Evolutionary conservation across 2,329 filamentous ascomycete genomes (phyloP).

Genomic region (Fusarium praegraminearum): DNA sequence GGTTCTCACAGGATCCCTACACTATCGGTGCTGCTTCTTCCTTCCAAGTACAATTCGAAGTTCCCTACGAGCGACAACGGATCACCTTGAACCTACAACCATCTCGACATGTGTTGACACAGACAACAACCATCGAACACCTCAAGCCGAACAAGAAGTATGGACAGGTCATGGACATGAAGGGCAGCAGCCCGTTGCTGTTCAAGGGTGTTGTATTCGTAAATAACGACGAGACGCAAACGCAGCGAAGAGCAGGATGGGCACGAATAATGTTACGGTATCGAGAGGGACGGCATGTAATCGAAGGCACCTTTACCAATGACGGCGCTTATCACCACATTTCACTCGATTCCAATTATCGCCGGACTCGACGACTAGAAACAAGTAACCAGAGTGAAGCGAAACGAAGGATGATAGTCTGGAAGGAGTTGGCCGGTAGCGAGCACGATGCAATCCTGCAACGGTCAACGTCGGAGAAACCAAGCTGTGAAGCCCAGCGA

Average conservation of each 20-base stretch:
- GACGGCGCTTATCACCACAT: slow-evolving; percentile 30
- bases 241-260: slow-evolving; percentile 22
- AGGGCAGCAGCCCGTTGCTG: slow-evolving; percentile 1
- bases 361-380: background rate
- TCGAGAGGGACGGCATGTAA: background rate
- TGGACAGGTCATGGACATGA: background rate
- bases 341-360: slow-evolving; percentile 29
- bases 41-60: slow-evolving; percentile 31
- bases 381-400: background rate
- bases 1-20: slow-evolving; percentile 15
- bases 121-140: slow-evolving; percentile 25
- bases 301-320: slow-evolving; percentile 41
- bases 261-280: slow-evolving; percentile 34
- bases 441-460: background rate
- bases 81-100: slow-evolving; percentile 32
- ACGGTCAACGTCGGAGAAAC: background rate
- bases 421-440: slow-evolving; percentile 15
- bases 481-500: slow-evolving; percentile 1
- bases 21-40: slow-evolving; percentile 8
- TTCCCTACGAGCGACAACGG: slow-evolving; percentile 5
- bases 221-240: background rate
- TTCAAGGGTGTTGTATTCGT: slow-evolving; percentile 31
- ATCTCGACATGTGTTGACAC: slow-evolving; percentile 25
- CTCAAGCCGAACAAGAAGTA: background rate
- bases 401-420: slow-evolving; percentile 27